Evolutionary conservation across 2,329 filamentous ascomycete species (phyloP), one percentile per base, ranked within the genome.

Genomic region (Exophiala calicioides): DNA sequence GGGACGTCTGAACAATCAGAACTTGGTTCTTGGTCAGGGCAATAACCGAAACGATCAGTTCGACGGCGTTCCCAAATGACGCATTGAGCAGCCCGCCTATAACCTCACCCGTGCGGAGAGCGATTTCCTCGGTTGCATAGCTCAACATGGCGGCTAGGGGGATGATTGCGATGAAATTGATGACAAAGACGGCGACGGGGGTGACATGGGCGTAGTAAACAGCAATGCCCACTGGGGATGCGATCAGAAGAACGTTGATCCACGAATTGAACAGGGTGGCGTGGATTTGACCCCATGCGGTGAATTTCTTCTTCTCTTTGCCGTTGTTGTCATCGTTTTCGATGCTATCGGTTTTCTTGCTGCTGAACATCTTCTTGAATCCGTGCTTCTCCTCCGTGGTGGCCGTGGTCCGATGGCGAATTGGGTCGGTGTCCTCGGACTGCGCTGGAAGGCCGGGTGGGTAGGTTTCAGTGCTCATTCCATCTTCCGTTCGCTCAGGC

Each of bases 131-230:
- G 0, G 91, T 96, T 0, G 88, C 88, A 61, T 86, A 95, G 59
- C 86, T 85, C 18, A 97, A 75, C 74, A 95, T 84, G 10, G 85
- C 87, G 2, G 91, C 91, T 30, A 96, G 76, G 0, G 90, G 90
- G 49, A 96, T 84, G 58, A 96, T 95, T 52, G 90, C 91, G 55
- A 96, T 79, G 61, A 96, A 96, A 71, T 96, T 96, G 68, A 96
- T 79, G 45, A 90, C 80, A 61, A 96, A 96, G 35, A 93, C 74
- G 15, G 76, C 78, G 47, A 85, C 75, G 3, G 76, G 73, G 60
- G 78, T 74, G 40, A 86, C 70, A 8, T 71, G 55, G 13, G 81
- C 69, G 61, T 85, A 89, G 60, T 87, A 80, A 41, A 91, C 66
- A 2, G 79, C 86, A 27, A 60, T 59, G 12, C 58, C 58, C 23